Base-by-base conservation (phyloP, 495 filamentous ascomycete species). In the Talaromyces trachyspermus region DNA sequence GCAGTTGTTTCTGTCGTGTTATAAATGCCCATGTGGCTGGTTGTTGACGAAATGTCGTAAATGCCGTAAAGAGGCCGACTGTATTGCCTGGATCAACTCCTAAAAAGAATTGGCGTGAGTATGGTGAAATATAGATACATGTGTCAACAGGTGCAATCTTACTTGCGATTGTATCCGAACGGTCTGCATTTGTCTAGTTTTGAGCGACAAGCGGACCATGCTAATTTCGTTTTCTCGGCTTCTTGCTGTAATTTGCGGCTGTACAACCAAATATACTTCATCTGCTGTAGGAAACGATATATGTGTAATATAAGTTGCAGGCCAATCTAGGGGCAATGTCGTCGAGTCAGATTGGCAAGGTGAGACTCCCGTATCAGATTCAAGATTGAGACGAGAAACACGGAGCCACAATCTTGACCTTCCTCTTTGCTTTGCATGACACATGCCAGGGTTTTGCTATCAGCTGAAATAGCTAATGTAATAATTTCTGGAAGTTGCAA, bases 391-490 rank as follows among this genome's bases (percentile, higher is more conserved):
- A 33, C 44, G 8, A 33, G 11, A 46, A 50, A 54, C 17, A 54
- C 20, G 2, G 40, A 30, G 22, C 48, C 43, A 3, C 35, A 24
- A 0, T 46, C 39, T 5, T 48, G 22, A 4, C 39, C 43, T 6
- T 45, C 51, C 18, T 53, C 42, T 36, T 43, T 30, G 23, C 49
- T 42, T 5, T 43, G 48, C 23, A 57, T 8, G 30, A 54, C 25
- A 30, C 44, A 67, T 5, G 53, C 56, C 1, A 67, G 35, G 0
- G 45, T 46, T 46, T 62, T 27, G 25, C 58, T 51, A 6, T 58
- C 58, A 22, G 62, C 50, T 0, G 64, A 67, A 35, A 67, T 59
- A 12, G 62, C 58, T 32, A 65, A 43, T 14, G 45, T 48, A 15
- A 49, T 49, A 5, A 57, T 54, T 35, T 56, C 54, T 11, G 54